Conservation (phyloP, 768 basidiomycete genomes). For the Leucocoprinus birnbaumii region DNA sequence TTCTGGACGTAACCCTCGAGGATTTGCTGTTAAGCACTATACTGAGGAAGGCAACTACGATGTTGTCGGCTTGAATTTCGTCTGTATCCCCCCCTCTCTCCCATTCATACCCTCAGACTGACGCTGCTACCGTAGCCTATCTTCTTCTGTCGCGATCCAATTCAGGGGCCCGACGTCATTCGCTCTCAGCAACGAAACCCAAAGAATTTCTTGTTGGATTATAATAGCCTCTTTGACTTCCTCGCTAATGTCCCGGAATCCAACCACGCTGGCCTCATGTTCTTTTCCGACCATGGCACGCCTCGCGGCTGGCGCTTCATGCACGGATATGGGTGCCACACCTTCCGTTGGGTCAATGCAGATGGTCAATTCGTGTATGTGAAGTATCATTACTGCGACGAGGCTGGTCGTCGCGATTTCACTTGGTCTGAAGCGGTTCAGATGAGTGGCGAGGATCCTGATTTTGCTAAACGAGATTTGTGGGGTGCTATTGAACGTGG, state of each 20-base stretch:
- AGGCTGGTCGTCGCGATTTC: slow-evolving; percentile 11
- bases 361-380: slow-evolving; percentile 13
- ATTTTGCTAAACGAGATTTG: slow-evolving; percentile 12
- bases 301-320: slow-evolving; percentile 11
- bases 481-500: slow-evolving; percentile 12
- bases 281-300: slow-evolving; percentile 13
- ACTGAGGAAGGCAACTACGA: slow-evolving; percentile 14
- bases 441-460: slow-evolving; percentile 12
- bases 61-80: slow-evolving; percentile 12
- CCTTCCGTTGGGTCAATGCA: slow-evolving; percentile 13
- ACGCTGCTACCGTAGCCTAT: slow-evolving; percentile 3
- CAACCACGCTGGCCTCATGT: slow-evolving; percentile 14
- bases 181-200: slow-evolving; percentile 14
- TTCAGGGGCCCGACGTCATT: slow-evolving; percentile 14
- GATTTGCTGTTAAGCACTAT: slow-evolving; percentile 15
- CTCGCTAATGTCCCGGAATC: slow-evolving; percentile 13
- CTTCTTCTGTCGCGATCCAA: slow-evolving; percentile 13
- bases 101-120: no score
- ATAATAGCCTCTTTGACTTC: slow-evolving; percentile 12
- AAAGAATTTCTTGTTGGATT: slow-evolving; percentile 9
- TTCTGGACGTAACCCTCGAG: slow-evolving; percentile 12
- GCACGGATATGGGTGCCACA: slow-evolving; percentile 13
- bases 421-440: slow-evolving; percentile 12
- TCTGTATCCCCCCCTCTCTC: not conserved
- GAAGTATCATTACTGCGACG: slow-evolving; percentile 12